A percentile compares a stretch with the other conserved stretches of the same genome.
These are phyloP conservation scores for Scedosporium minutisporum DNA, from an alignment of 2,329 filamentous ascomycete genomes.

Conservation along the genomic window DNA sequence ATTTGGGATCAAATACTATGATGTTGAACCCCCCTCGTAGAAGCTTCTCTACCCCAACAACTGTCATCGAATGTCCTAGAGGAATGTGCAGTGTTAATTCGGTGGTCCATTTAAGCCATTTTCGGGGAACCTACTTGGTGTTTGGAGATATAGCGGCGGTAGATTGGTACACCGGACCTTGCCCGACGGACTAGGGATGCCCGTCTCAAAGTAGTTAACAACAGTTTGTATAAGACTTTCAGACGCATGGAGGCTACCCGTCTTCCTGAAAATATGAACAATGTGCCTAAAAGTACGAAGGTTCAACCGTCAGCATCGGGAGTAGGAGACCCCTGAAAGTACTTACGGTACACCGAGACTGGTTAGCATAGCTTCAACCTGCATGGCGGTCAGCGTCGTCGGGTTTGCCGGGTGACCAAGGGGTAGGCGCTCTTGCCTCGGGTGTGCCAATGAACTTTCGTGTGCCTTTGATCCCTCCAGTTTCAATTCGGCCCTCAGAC, in stretches of 20 bases:
- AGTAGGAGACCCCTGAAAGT: neutral
- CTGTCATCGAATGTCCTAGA: slow-evolving; percentile 76
- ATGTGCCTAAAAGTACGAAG: neutral
- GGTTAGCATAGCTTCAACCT: slow-evolving; percentile 72
- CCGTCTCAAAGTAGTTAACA: slow-evolving; percentile 64
- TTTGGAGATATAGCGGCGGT: slow-evolving; percentile 85
- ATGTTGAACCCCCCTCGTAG: slow-evolving; percentile 56
- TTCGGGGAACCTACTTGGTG: slow-evolving; percentile 45
- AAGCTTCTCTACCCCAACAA: slow-evolving; percentile 71
- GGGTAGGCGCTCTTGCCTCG: slow-evolving; percentile 47
- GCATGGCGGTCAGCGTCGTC: neutral
- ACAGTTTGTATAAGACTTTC: slow-evolving; percentile 34
- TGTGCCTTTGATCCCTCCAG: slow-evolving; percentile 77
- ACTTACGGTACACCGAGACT: slow-evolving; percentile 57
- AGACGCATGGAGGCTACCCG: slow-evolving; percentile 2
- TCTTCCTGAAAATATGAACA: neutral
- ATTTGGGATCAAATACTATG: slow-evolving; percentile 71
- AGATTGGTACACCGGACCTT: slow-evolving; percentile 64
- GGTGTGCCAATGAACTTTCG: slow-evolving; percentile 93
- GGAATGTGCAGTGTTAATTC: neutral
- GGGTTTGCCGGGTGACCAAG: neutral
- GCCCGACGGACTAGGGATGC: slow-evolving; percentile 26
- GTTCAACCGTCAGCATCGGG: neutral
- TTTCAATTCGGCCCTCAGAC: slow-evolving; percentile 62
- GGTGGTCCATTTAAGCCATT: neutral